Evolutionary conservation across 202 grass and related monocot species (phyloP).

Genomic region (Digitaria exilis): DNA sequence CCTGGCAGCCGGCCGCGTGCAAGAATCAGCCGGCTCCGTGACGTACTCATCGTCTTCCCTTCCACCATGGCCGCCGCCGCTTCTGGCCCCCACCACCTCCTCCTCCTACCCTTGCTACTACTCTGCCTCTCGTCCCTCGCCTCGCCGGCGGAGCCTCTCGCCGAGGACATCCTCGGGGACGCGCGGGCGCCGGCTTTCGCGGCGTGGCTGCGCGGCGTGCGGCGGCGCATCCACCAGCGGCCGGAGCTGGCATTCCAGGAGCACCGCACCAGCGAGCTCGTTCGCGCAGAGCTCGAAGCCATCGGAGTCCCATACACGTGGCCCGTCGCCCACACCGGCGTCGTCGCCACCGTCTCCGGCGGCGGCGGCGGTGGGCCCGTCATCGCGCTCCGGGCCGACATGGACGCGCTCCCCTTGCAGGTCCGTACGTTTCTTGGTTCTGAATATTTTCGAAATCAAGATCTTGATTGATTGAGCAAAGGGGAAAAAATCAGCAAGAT

Average conservation of each 20-base stretch:
- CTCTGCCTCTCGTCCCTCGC: not conserved
- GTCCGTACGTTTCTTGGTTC: not conserved
- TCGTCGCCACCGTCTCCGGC: slow-evolving; percentile 41
- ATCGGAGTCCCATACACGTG: slow-evolving; percentile 18
- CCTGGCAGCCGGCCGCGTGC: no score
- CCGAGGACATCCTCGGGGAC: not conserved
- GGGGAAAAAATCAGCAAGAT: no score
- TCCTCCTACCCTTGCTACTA: not conserved
- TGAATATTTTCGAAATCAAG: no score
- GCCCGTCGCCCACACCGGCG: slow-evolving; percentile 26
- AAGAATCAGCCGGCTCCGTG: no score
- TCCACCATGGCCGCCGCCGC: not conserved
- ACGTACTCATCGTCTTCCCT: not conserved
- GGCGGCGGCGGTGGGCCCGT: not conserved
- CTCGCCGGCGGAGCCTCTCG: not conserved
- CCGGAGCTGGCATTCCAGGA: slow-evolving; percentile 52
- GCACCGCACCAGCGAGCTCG: slow-evolving; percentile 44
- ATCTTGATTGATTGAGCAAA: no score
- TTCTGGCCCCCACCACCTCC: not conserved
- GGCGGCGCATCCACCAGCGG: slow-evolving; percentile 61
- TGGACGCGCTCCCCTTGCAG: slow-evolving; percentile 77
- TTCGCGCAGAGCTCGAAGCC: slow-evolving; percentile 16
- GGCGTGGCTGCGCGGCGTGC: slow-evolving; percentile 52
- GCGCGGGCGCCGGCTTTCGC: slow-evolving; percentile 48
- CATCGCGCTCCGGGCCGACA: slow-evolving; percentile 64